Percentiles rank a stretch among this genome's conserved stretches.
Conservation (phyloP, 306 rosid genomes). For the Bauhinia variegata region DNA sequence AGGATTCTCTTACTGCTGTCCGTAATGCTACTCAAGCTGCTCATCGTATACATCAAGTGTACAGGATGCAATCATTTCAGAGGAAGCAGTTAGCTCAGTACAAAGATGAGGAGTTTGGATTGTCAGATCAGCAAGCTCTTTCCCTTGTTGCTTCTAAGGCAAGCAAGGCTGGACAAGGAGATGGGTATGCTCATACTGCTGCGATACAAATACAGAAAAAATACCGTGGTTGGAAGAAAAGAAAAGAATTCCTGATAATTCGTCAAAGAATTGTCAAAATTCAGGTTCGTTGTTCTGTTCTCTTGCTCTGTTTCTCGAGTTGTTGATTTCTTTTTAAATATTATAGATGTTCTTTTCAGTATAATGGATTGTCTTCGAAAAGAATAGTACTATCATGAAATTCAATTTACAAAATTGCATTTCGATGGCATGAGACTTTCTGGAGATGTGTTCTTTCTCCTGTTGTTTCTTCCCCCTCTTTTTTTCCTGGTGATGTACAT, state of each 20-base stretch:
- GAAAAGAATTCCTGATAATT: constrained; percentile 80
- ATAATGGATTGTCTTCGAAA: no score
- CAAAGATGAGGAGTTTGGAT: constrained; percentile 53
- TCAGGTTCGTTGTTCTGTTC: constrained; percentile 59
- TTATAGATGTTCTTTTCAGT: constrained; percentile 1
- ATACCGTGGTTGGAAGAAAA: constrained; percentile 88
- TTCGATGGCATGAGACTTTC: neutral
- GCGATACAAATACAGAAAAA: constrained; percentile 85
- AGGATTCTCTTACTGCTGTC: constrained; percentile 85
- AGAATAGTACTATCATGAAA: neutral
- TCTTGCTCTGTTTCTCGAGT: constrained; percentile 14
- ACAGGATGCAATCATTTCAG: constrained; percentile 82
- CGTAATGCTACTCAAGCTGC: constrained; percentile 90
- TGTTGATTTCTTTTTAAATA: constrained; percentile 18
- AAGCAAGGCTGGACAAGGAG: constrained; percentile 55
- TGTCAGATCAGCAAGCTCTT: constrained; percentile 58
- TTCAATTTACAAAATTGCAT: neutral
- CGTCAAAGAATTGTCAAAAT: constrained; percentile 91
- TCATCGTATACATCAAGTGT: constrained; percentile 72
- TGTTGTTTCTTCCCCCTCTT: no score
- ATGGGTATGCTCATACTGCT: constrained; percentile 60
- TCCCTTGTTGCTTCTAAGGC: constrained; percentile 57
- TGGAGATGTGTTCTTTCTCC: no score
- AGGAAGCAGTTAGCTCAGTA: constrained; percentile 54
- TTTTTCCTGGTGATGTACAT: constrained; percentile 5